Base-by-base conservation (phyloP, 768 basidiomycete genomes). In the Rhodotorula babjevae region DNA sequence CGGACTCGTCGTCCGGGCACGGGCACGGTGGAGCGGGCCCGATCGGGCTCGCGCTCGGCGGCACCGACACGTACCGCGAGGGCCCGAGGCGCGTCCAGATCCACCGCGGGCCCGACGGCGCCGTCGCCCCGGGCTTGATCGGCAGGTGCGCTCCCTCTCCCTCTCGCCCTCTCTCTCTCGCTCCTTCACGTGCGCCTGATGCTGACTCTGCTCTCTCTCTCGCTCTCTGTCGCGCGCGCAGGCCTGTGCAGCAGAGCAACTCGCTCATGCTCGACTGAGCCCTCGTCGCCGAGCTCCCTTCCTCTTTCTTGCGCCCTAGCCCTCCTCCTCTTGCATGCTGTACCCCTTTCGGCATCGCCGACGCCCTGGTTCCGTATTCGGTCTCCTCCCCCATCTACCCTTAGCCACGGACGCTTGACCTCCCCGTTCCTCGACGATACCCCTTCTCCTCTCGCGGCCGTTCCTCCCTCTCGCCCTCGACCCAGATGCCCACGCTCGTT, bases 201-300 rank as follows among this genome's bases (percentile, higher is more conserved):
- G 19, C 11, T 60, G 29, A 12, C 31, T 36, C 42, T 42, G 42
- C 14, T 7, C 42, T 14, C 9, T 7, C 42, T 42, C 42, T 42
- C 42, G 42, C 42, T 42, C n/a, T n/a, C n/a, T n/a, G n/a, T 42
- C 14, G 14, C 33, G 31, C 21, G 2, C n/a, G 46, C 70, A 75
- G 74, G 27, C 74, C 74, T 2, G 65, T 69, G 23, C 53, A 52
- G 36, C 68, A 69, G 59, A 66, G 63, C 58, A 76, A 72, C 49
- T 76, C 74, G 68, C 65, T 72, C 61, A 69, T 76, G 68, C 65
- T 76, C 31, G 36, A 36, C 36, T 73, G 42, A 29, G 33, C 59
- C 47, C 23, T 40, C 57, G 59, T 52, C 57, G 59, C 49, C 25
- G 36, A 5, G 29, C 55, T 10, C 16, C 18, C 8, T 31, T 27